phyloP scores from a whole-genome alignment of 257 asterid species.

The Ligustrum vulgare region DNA sequence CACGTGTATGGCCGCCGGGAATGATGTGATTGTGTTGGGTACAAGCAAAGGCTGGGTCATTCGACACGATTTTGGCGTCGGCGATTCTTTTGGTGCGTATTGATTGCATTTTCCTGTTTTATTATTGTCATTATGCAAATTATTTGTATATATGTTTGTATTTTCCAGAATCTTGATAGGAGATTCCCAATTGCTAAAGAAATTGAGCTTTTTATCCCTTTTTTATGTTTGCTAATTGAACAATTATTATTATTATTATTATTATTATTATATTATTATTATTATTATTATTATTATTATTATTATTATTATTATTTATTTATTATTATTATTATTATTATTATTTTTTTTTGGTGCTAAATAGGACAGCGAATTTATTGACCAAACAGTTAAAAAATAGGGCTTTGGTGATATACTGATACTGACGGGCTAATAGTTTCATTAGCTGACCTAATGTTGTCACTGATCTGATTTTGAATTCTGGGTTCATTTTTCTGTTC shows the following conservation, averaged over 20 bases:
- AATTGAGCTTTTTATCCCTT: conserved; percentile 8
- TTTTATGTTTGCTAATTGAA: neutral
- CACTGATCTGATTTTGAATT: conserved; percentile 2
- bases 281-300: too few species aligned
- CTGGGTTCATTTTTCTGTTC: neutral
- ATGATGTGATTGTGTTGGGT: conserved; percentile 85
- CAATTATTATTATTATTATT: too few species aligned
- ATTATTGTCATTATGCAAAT: neutral
- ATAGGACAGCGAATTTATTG: conserved; percentile 4
- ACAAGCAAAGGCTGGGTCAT: conserved; percentile 95
- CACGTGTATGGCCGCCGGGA: conserved; percentile 95
- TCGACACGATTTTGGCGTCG: conserved; percentile 90
- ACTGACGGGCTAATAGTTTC: neutral
- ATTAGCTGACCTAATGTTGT: conserved; percentile 11
- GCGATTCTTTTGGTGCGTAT: conserved; percentile 71
- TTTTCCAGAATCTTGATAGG: neutral
- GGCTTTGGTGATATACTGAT: neutral
- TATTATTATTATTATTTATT: too few species aligned
- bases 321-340: too few species aligned
- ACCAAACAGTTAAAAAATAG: neutral
- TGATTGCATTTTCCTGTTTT: neutral
- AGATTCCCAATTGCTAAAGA: conserved; percentile 2
- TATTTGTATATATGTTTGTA: neutral
- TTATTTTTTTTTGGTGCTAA: neutral
- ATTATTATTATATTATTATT: too few species aligned